These are phyloP conservation scores for Cyclotella baltica DNA, from an alignment of 108 stramenopile genomes.

Conservation along the genomic window DNA sequence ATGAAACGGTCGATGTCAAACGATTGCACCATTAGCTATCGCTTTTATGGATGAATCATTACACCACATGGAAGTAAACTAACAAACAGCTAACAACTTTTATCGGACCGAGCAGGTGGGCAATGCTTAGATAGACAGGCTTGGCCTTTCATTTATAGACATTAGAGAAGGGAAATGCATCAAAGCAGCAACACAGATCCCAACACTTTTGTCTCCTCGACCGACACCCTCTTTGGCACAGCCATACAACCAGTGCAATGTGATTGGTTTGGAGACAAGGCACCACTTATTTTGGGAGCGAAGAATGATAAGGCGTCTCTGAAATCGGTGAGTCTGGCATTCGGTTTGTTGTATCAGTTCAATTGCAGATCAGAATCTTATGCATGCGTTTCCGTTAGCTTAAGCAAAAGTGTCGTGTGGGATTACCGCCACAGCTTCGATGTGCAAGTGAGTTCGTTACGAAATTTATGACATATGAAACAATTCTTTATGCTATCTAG, in stretches of 20 bases:
- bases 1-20: no score
- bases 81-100: no score
- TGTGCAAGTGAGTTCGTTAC: slow-evolving; percentile 57
- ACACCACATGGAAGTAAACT: no score
- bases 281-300: slow-evolving; percentile 22
- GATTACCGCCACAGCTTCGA: slow-evolving; percentile 80
- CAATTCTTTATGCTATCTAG: neutral
- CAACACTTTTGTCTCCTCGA: slow-evolving; percentile 26
- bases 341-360: neutral
- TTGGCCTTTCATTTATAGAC: no score
- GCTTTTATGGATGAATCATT: no score
- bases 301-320: slow-evolving; percentile 23
- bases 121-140: no score
- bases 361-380: neutral
- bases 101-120: no score
- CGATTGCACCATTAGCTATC: no score
- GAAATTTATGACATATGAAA: neutral
- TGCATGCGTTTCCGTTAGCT: slow-evolving; percentile 26
- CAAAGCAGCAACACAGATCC: no score
- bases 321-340: slow-evolving; percentile 20
- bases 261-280: slow-evolving; percentile 16
- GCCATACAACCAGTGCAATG: slow-evolving; percentile 1
- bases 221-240: slow-evolving; percentile 35
- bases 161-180: no score
- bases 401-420: slow-evolving; percentile 58